These are phyloP conservation scores for Fusarium sp. DNA, from an alignment of 2,329 filamentous ascomycete species.

Conservation along the genomic window DNA sequence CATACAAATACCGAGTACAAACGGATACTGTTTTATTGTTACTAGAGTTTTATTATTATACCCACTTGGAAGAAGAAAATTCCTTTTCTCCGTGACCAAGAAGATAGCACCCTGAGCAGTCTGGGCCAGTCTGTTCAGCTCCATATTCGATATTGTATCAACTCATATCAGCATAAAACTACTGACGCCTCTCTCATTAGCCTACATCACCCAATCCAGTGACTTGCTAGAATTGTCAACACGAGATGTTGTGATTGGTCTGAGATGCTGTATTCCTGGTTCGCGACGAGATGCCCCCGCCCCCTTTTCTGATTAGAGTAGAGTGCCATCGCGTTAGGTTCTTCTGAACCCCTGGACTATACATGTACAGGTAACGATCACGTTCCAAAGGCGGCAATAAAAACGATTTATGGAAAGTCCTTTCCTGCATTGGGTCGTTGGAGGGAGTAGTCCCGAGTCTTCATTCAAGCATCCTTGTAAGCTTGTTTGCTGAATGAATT, in stretches of 20 bases:
- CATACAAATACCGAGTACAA: constrained; percentile 1
- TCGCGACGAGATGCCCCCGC: constrained; percentile 11
- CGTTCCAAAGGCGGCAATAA: constrained; percentile 12
- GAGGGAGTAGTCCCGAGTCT: neutral
- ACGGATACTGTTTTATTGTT: neutral
- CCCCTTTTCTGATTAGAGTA: constrained; percentile 18
- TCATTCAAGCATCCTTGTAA: constrained; percentile 1
- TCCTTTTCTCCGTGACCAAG: neutral
- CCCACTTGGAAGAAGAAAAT: neutral
- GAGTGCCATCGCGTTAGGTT: neutral
- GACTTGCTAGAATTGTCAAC: constrained; percentile 21
- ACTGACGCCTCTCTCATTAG: constrained; percentile 14
- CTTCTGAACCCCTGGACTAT: constrained; percentile 11
- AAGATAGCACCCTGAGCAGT: neutral
- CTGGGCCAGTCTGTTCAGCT: neutral
- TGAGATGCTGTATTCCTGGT: neutral
- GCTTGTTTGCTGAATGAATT: constrained; percentile 8
- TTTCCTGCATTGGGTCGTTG: neutral
- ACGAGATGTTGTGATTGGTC: constrained; percentile 13
- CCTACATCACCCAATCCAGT: constrained; percentile 7
- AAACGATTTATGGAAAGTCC: neutral
- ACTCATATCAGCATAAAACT: neutral
- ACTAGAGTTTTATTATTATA: constrained; percentile 1
- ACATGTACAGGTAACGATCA: neutral
- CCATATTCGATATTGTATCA: neutral